Percentiles rank a stretch among this genome's conserved stretches.
These are phyloP conservation scores for Hexamita inflata DNA, from an alignment of 208 protist genomes.

Conservation along the genomic window DNA sequence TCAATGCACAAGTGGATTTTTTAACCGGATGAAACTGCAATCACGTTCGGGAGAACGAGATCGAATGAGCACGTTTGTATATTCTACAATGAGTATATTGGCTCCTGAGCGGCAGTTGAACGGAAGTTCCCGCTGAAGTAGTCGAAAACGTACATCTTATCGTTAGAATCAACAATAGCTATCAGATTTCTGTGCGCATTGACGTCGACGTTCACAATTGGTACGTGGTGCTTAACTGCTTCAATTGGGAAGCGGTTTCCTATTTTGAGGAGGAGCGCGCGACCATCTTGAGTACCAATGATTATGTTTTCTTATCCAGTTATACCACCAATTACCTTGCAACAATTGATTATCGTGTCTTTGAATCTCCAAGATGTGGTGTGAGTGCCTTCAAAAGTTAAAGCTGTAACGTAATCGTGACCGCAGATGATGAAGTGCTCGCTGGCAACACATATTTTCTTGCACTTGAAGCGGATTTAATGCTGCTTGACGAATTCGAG, in stretches of 20 bases:
- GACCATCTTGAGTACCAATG: not conserved
- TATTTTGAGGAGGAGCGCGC: not conserved
- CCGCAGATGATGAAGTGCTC: not conserved
- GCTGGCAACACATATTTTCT: not conserved
- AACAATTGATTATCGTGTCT: not conserved
- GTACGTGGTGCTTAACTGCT: not conserved
- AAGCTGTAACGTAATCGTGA: not conserved
- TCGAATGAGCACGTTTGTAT: not conserved
- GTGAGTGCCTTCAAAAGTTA: not conserved
- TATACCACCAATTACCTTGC: slow-evolving; percentile 5
- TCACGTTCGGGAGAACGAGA: not conserved
- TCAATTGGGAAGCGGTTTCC: slow-evolving; percentile 12
- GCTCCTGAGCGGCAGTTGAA: not conserved
- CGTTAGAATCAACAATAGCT: not conserved
- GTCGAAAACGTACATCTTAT: not conserved
- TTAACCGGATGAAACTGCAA: not conserved
- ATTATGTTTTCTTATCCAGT: not conserved
- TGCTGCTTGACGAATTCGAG: not conserved
- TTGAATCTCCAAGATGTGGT: slow-evolving; percentile 8
- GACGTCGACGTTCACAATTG: not conserved
- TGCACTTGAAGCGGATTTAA: not conserved
- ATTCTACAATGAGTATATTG: not conserved
- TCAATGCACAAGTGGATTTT: not conserved
- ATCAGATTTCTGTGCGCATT: not conserved
- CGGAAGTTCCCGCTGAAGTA: too few species aligned